phyloP scores from a whole-genome alignment of 2,329 filamentous ascomycete species.

The Fusarium nanum region DNA sequence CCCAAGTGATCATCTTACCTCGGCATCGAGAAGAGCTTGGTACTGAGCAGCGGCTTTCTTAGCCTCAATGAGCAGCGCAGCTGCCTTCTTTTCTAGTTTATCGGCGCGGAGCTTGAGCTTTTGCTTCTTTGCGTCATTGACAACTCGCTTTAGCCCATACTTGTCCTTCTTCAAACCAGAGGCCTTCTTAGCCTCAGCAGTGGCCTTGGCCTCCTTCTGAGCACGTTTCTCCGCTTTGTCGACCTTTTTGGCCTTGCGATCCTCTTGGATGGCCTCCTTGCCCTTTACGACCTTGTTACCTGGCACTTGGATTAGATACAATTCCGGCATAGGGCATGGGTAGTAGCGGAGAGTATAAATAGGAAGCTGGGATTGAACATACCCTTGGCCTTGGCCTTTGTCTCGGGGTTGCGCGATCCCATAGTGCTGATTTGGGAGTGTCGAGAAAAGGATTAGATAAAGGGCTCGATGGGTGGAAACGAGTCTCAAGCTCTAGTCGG shows the following conservation, averaged over 20 bases:
- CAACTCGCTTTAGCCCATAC: constrained; percentile 38
- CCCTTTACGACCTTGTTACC: constrained; percentile 25
- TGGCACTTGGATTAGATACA: constrained; percentile 8
- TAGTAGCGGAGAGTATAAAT: not conserved
- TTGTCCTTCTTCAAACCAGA: constrained; percentile 43
- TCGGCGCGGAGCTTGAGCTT: constrained; percentile 54
- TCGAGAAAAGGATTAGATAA: constrained; percentile 1
- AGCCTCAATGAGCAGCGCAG: constrained; percentile 56
- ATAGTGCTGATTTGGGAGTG: constrained; percentile 10
- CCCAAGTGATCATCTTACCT: constrained; percentile 29
- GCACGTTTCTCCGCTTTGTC: constrained; percentile 53
- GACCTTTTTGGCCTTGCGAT: constrained; percentile 53
- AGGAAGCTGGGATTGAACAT: not conserved
- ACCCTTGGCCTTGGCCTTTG: constrained; percentile 37
- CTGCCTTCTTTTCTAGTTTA: constrained; percentile 48
- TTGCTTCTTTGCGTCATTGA: constrained; percentile 54
- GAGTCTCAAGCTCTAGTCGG: no score
- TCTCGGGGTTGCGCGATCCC: constrained; percentile 27
- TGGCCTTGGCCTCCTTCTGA: constrained; percentile 50
- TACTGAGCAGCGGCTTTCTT: constrained; percentile 50
- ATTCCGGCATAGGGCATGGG: no score
- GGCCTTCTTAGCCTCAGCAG: constrained; percentile 52
- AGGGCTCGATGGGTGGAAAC: not conserved
- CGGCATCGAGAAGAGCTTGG: constrained; percentile 41
- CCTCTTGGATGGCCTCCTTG: constrained; percentile 33